These are phyloP conservation scores for Leccinum fuscescens DNA, from an alignment of 1,284 basidiomycete genomes.

Conservation along the genomic window DNA sequence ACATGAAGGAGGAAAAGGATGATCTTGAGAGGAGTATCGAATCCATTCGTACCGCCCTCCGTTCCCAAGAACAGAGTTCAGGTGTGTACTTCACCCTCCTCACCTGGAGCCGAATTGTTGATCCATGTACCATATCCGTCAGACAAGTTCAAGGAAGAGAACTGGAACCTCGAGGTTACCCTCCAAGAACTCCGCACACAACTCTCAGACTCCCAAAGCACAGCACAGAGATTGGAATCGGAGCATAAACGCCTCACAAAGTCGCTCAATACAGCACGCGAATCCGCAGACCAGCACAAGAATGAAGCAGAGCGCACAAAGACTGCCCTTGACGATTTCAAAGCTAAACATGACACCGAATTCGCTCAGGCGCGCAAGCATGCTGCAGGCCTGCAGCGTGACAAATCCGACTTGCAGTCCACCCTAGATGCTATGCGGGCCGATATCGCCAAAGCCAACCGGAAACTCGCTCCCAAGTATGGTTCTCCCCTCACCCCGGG, in stretches of 20 bases:
- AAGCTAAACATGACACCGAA: conserved; percentile 90
- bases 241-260: conserved; percentile 84
- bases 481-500: conserved; percentile 71
- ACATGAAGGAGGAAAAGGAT: conserved; percentile 85
- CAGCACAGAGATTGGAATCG: conserved; percentile 69
- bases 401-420: conserved; percentile 88
- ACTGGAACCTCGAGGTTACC: conserved; percentile 96
- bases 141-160: conserved; percentile 94
- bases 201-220: conserved; percentile 64
- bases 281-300: conserved; percentile 82
- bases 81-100: conserved; percentile 25
- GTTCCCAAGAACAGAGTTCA: conserved; percentile 74
- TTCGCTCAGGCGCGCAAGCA: conserved; percentile 87
- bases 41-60: conserved; percentile 63
- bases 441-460: conserved; percentile 61
- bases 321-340: conserved; percentile 68
- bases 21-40: conserved; percentile 78
- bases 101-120: neutral
- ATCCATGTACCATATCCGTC: conserved; percentile 7
- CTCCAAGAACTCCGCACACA: conserved; percentile 79
- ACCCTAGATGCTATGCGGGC: conserved; percentile 71
- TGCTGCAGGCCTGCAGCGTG: conserved; percentile 83
- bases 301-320: conserved; percentile 80
- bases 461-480: conserved; percentile 56
- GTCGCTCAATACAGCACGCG: conserved; percentile 70